These are phyloP conservation scores for Dalbergia cochinchinensis DNA, from an alignment of 306 rosid species.

Conservation along the genomic window DNA sequence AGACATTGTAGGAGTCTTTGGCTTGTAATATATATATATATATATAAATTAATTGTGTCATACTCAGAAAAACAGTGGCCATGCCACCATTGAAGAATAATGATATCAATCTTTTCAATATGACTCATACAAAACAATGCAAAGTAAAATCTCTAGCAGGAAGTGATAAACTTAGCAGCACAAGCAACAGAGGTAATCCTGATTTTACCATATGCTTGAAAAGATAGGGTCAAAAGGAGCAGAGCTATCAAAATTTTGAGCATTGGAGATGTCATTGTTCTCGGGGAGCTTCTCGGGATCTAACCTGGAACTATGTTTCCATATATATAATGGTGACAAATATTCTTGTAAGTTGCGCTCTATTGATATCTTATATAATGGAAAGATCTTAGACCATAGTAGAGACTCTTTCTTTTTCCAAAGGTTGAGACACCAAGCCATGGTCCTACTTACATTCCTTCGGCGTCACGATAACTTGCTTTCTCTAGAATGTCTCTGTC, in stretches of 20 bases:
- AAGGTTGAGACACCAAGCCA: slow-evolving; percentile 5
- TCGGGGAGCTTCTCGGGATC: slow-evolving; percentile 37
- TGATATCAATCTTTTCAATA: background rate
- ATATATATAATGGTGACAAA: background rate
- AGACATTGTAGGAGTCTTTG: background rate
- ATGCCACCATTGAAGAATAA: background rate
- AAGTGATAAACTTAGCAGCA: background rate
- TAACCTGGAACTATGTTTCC: slow-evolving; percentile 14
- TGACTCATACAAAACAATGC: background rate
- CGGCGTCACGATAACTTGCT: slow-evolving; percentile 33
- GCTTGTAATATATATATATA: background rate
- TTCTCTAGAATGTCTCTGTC: slow-evolving; percentile 39
- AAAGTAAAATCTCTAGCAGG: background rate
- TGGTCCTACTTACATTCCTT: slow-evolving; percentile 47
- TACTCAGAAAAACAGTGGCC: background rate
- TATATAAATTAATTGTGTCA: background rate
- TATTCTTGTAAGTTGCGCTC: background rate
- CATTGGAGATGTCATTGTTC: slow-evolving; percentile 40
- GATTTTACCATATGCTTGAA: slow-evolving; percentile 48
- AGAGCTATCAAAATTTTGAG: slow-evolving; percentile 40
- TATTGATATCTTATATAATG: background rate
- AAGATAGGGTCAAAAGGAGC: slow-evolving; percentile 35
- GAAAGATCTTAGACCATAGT: background rate
- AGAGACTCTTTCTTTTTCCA: slow-evolving; percentile 10
- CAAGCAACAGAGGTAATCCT: background rate